A percentile compares a stretch with the other conserved stretches of the same genome.
Evolutionary conservation across 306 rosid species (phyloP).

Genomic region (Begonia peltatifolia): DNA sequence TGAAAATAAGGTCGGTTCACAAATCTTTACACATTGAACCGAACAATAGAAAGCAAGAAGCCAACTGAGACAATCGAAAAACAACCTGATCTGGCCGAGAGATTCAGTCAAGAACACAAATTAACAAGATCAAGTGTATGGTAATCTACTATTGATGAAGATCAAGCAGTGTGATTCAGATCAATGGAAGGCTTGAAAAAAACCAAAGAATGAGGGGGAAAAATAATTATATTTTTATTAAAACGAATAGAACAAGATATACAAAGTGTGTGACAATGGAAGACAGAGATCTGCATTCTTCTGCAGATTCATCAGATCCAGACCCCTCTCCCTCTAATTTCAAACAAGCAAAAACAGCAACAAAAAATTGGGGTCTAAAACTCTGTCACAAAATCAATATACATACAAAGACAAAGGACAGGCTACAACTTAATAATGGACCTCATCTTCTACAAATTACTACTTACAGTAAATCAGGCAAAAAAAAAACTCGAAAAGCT

Average conservation of each 20-base stretch:
- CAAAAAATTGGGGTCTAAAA: too few species aligned
- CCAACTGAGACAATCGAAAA: too few species aligned
- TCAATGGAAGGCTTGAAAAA: background rate
- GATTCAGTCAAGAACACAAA: too few species aligned
- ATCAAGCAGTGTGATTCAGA: too few species aligned
- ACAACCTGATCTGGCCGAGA: too few species aligned
- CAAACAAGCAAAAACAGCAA: too few species aligned
- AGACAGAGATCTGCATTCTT: conserved; percentile 55
- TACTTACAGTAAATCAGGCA: conserved; percentile 17
- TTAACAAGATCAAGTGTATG: background rate
- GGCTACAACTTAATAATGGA: conserved; percentile 23
- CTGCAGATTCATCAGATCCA: conserved; percentile 52
- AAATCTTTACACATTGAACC: too few species aligned
- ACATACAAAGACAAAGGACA: conserved; percentile 6
- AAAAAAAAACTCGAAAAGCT: conserved; percentile 5
- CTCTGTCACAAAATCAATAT: too few species aligned
- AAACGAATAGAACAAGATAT: conserved; percentile 23
- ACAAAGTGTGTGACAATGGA: conserved; percentile 24
- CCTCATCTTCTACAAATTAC: conserved; percentile 33
- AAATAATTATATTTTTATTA: conserved; percentile 18
- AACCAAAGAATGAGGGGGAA: background rate
- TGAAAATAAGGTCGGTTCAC: too few species aligned
- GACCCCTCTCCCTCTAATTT: conserved; percentile 16
- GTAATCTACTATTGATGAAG: background rate
- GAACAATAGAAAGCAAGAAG: too few species aligned